Base-by-base conservation (phyloP, 139 green algal genomes). In the Pleodorina starrii region DNA sequence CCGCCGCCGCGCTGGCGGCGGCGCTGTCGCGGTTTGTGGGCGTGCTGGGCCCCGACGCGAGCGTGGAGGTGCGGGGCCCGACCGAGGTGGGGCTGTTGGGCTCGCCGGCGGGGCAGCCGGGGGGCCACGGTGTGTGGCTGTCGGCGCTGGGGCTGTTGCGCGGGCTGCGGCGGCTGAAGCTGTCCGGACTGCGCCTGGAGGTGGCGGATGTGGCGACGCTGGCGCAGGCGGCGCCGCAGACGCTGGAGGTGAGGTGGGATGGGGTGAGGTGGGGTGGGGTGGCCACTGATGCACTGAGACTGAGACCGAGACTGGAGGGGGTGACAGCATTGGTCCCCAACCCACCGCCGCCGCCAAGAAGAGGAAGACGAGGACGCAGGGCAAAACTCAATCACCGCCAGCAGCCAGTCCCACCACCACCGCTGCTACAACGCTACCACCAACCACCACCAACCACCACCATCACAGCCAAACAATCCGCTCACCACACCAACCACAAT, bases 121-220 rank as follows among this genome's bases (percentile, higher is more conserved):
- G 25, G 0, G 74, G 74, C 1, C 74, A 82, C 44, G 74, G 74
- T 12, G 29, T 82, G 44, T 82, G 74, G 74, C 23, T 82, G 44
- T 44, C 19, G 5, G 10, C 44, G 7, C 44, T 82, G 29, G 74
- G 74, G 44, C 43, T 82, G 74, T 44, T 82, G 7, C 27, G 19
- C 17, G 74, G 74, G 29, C 74, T 82, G 74, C 43, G 74, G 74
- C 27, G 29, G 44, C 44, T 82, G 74, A 12, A 11, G 27, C 29
- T 82, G 29, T 21, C 10, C 29, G 44, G 43, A 6, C 29, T 82
- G 44, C 27, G 27, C 27, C 12, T 82, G 9, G 74, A 82, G 2
- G 74, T 43, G 43, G 74, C 29, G 43, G 74, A 82, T 46, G 74
- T 42, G 29, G n/a, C n/a, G n/a, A n/a, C n/a, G n/a, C n/a, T n/a